These are phyloP conservation scores for Chamaecrista fasciculata DNA, from an alignment of 306 rosid genomes.

Conservation along the genomic window DNA sequence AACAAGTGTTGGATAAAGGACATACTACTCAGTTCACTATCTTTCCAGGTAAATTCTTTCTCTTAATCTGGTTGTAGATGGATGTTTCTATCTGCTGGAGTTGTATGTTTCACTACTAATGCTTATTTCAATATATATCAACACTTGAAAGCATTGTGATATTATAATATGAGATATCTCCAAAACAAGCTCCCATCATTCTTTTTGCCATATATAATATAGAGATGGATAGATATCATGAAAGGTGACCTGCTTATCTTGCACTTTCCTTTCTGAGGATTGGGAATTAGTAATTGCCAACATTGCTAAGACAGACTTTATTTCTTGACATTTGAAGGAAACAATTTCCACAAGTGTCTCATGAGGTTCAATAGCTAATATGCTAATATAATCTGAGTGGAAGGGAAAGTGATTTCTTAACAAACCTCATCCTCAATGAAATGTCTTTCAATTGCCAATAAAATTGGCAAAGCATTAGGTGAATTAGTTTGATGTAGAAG, in stretches of 20 bases:
- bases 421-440: neutral
- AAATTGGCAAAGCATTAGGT: slow-evolving; percentile 3
- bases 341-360: neutral
- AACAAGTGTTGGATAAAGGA: slow-evolving; percentile 46
- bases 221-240: neutral
- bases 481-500: slow-evolving; percentile 12
- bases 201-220: neutral
- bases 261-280: neutral
- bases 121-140: neutral
- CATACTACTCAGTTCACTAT: slow-evolving; percentile 53
- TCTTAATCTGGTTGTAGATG: neutral
- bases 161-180: neutral
- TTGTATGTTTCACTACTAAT: neutral
- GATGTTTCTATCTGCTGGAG: neutral
- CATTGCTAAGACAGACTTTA: neutral
- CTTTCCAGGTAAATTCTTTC: slow-evolving; percentile 53
- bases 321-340: neutral
- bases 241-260: neutral
- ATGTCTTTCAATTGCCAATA: slow-evolving; percentile 16
- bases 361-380: neutral
- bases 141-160: neutral
- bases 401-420: neutral
- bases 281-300: neutral
- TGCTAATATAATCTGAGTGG: neutral
- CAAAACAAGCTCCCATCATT: neutral